A percentile compares a stretch with the other conserved stretches of the same genome.
phyloP scores from a whole-genome alignment of 2,329 filamentous ascomycete species.

The Talaromyces funiculosus region DNA sequence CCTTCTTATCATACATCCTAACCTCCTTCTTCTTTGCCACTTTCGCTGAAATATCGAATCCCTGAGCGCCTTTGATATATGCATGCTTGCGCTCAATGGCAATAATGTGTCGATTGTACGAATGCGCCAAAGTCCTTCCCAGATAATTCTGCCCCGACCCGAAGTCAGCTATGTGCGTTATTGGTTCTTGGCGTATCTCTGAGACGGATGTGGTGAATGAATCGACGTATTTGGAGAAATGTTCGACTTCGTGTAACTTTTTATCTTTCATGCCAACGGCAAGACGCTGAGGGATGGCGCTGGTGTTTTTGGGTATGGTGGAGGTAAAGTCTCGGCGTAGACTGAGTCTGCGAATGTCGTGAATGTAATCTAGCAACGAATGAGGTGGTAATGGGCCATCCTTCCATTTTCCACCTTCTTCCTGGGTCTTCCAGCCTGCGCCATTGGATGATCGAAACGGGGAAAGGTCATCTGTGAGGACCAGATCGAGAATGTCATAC shows the following conservation, averaged over 20 bases:
- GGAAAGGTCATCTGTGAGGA: conserved; percentile 71
- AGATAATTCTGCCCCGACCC: conserved; percentile 96
- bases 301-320: conserved; percentile 28
- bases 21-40: conserved; percentile 64
- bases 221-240: conserved; percentile 83
- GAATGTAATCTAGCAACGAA: conserved; percentile 66
- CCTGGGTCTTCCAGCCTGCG: background rate
- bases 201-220: conserved; percentile 56
- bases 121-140: conserved; percentile 75
- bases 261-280: conserved; percentile 92
- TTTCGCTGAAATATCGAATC: conserved; percentile 76
- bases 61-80: conserved; percentile 79
- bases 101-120: conserved; percentile 80
- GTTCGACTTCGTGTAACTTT: conserved; percentile 86
- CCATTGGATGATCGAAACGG: background rate
- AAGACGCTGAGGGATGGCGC: conserved; percentile 61
- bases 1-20: conserved; percentile 40
- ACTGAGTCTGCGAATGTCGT: conserved; percentile 62
- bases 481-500: conserved; percentile 70
- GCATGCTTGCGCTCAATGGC: conserved; percentile 83
- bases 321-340: conserved; percentile 58
- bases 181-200: conserved; percentile 40
- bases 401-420: conserved; percentile 34
- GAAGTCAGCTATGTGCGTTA: conserved; percentile 91
- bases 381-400: conserved; percentile 41